Base-by-base conservation (phyloP, 345 rosid species). In the Xanthoceras sorbifolium region DNA sequence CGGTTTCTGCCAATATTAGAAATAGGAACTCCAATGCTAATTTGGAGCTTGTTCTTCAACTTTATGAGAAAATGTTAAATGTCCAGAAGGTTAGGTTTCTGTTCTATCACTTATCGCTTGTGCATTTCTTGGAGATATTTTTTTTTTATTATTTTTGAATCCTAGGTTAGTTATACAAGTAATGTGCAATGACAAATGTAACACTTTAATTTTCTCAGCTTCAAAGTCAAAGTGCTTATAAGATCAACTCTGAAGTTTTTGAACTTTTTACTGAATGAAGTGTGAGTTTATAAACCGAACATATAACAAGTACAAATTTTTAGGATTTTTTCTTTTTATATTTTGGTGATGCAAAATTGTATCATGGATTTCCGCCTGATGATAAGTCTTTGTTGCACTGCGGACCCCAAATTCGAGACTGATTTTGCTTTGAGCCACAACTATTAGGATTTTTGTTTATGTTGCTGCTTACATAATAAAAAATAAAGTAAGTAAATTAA, bases 11-110 rank as follows among this genome's bases (percentile, higher is more conserved):
- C 67, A 93, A 93, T 73, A 95, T 95, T 52, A 86, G 77, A 84
- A 90, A 87, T 60, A 81, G 99, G 69, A 93, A 92, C 31, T 90
- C 98, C 34, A 85, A 78, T 82, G 96, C 94, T 61, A 83, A 88
- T 87, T 87, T 95, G 90, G 94, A 90, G 78, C 85, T 81, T 31
- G 98, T 93, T 38, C 89, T 95, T 69, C 79, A 90, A 81, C 94
- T 95, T 14, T 93, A 95, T 74, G 92, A 90, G 68, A 85, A 87
- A 74, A 90, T 88, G 94, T 79, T 88, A 76, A 81, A 90, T 77
- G 84, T 90, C 77, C 98, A 90, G 36, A 93, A 91, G 99, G 99
- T 93, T 82, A 66, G 77, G 34, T 73, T 73, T 68, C 65, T 59
- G 26, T 75, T 60, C n/a, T 64, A 18, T 77, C 66, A 54, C 18